Evolutionary conservation across 2,329 filamentous ascomycete species (phyloP), one percentile per base, ranked within the genome.

Genomic region (Trichoderma sp.): DNA sequence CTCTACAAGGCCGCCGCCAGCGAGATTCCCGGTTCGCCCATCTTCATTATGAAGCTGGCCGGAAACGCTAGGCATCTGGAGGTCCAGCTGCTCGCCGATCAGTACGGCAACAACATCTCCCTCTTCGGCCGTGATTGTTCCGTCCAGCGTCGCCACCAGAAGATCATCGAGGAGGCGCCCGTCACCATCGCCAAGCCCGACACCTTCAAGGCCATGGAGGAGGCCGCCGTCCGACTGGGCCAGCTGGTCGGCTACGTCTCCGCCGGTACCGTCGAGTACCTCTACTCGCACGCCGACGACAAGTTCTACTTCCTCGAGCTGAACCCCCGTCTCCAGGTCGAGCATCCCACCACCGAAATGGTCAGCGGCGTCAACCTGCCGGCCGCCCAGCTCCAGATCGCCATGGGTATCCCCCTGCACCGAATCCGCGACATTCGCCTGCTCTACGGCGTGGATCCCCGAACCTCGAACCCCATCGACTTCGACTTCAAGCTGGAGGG

Each of bases 21-120:
- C 78, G 96, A 99, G 79, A 98, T 99, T 71, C 96, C 95, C 12
- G 96, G 96, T 55, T 99, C 95, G 34, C 95, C 96, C 71, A 99
- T 99, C 80, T 99, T 99, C 85, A 96, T 99, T 82, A 99, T 99
- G 95, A 97, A 99, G 87, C 84, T 99, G 69, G 95, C 95, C 57
- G 95, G 94, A 72, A 97, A 96, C 76, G 95, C 95, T 47, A 86
- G 95, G 71, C 95, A 99, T 85, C 83, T 99, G 81, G 95, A 99
- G 80, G 96, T 99, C 66, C 95, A 99, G 81, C 83, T 99, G 70
- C 85, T 99, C 62, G 96, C 95, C 69, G 96, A 99, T 82, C 93
- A 99, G 84, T 99, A 99, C 78, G 95, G 96, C 75, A 97, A 99
- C 87, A 98, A 98, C 82, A 97, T 99, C 76, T 99, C 95, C 9